A percentile compares a stretch with the other conserved stretches of the same genome.
Evolutionary conservation across 768 basidiomycete genomes (phyloP).

Genomic region (Lactarius indigo): DNA sequence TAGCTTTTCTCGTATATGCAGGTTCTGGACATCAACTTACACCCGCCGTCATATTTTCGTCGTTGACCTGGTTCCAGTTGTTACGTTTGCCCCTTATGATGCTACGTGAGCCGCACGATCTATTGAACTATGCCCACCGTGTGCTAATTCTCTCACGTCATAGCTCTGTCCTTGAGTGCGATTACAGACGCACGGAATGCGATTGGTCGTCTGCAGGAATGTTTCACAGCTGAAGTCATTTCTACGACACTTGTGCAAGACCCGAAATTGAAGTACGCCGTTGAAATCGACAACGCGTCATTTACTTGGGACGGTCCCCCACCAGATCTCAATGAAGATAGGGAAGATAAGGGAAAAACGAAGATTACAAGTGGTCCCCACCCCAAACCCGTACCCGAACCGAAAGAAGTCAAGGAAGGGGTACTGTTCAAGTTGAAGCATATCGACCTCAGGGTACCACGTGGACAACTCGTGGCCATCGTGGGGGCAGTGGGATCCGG

Average conservation of each 20-base stretch:
- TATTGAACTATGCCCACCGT: not conserved
- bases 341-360: slow-evolving; percentile 26
- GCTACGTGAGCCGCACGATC: slow-evolving; percentile 36
- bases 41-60: slow-evolving; percentile 76
- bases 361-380: slow-evolving; percentile 3
- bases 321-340: slow-evolving; percentile 40
- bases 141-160: slow-evolving; percentile 6
- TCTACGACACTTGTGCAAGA: slow-evolving; percentile 57
- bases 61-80: slow-evolving; percentile 80
- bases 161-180: slow-evolving; percentile 68
- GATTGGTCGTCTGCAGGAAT: slow-evolving; percentile 63
- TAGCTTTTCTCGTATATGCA: slow-evolving; percentile 75
- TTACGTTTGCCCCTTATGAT: slow-evolving; percentile 81
- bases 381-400: slow-evolving; percentile 15
- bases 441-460: slow-evolving; percentile 64
- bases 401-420: slow-evolving; percentile 35
- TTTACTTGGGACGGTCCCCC: slow-evolving; percentile 88
- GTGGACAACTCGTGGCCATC: slow-evolving; percentile 77
- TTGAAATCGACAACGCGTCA: slow-evolving; percentile 62
- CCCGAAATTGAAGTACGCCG: slow-evolving; percentile 50
- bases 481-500: slow-evolving; percentile 75
- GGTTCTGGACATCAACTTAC: slow-evolving; percentile 63
- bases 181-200: slow-evolving; percentile 85
- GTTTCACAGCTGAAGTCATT: slow-evolving; percentile 81
- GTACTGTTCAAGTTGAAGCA: slow-evolving; percentile 61